These are phyloP conservation scores for Eudorina sp. DNA, from an alignment of 139 green algal species.

Conservation along the genomic window DNA sequence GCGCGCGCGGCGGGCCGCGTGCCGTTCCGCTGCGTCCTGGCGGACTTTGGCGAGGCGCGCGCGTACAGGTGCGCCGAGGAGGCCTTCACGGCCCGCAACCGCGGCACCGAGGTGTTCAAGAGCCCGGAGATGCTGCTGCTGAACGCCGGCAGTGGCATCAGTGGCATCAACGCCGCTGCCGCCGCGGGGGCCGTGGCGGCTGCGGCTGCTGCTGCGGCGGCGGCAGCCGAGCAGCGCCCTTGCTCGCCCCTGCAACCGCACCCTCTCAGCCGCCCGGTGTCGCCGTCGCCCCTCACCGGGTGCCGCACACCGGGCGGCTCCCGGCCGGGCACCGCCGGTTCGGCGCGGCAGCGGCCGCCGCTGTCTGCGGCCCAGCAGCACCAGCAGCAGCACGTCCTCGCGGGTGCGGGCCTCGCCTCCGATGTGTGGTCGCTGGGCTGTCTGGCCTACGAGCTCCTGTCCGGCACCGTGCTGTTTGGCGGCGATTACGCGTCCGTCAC, in stretches of 20 bases:
- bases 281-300: neutral
- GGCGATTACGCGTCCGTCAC: slow-evolving; percentile 63
- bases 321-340: neutral
- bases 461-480: slow-evolving; percentile 69
- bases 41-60: slow-evolving; percentile 87
- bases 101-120: slow-evolving; percentile 89
- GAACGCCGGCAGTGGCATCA: slow-evolving; percentile 45
- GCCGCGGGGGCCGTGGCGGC: neutral
- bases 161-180: neutral
- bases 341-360: neutral
- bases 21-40: slow-evolving; percentile 74
- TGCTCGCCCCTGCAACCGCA: neutral
- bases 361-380: slow-evolving; percentile 40
- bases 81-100: slow-evolving; percentile 64
- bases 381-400: slow-evolving; percentile 21
- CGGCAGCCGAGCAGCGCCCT: neutral
- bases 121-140: slow-evolving; percentile 90
- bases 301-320: neutral
- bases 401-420: slow-evolving; percentile 70
- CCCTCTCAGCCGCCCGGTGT: too few relatives aligned
- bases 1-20: neutral
- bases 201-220: neutral
- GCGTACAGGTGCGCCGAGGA: slow-evolving; percentile 65
- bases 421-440: slow-evolving; percentile 89
- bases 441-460: slow-evolving; percentile 87